phyloP scores from a whole-genome alignment of 345 rosid species.

The Aquilaria malaccensis region DNA sequence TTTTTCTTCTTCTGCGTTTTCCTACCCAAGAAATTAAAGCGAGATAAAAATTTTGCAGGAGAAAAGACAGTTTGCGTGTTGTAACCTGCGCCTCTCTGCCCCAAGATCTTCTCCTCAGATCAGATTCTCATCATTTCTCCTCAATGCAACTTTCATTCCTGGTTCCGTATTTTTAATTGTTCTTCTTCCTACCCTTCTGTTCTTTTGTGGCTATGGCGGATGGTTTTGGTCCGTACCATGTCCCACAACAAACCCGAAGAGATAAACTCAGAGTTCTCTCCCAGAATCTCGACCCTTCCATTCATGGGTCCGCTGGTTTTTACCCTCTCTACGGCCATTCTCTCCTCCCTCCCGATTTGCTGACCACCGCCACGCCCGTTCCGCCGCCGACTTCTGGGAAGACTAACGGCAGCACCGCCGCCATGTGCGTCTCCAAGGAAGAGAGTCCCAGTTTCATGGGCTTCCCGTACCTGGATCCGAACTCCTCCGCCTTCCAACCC shows the following conservation, averaged over 20 bases:
- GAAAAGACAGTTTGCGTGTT: no score
- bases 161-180: no score
- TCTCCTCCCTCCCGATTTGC: constrained; percentile 11
- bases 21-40: no score
- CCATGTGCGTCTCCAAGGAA: constrained; percentile 22
- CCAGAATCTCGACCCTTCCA: neutral
- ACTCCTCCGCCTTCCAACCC: constrained; percentile 27
- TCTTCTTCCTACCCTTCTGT: no score
- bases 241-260: constrained; percentile 6
- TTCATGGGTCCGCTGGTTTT: neutral
- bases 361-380: neutral
- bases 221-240: neutral
- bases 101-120: no score
- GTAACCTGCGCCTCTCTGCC: no score
- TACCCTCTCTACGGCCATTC: neutral
- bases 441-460: constrained; percentile 33
- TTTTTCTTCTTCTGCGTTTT: no score
- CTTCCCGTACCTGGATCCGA: constrained; percentile 37
- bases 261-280: neutral
- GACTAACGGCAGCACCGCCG: constrained; percentile 10
- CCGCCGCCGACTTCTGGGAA: neutral
- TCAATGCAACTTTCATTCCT: no score
- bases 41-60: no score
- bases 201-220: no score
- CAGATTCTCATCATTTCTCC: no score